These are phyloP conservation scores for Benincasa hispida DNA, from an alignment of 306 rosid species.

Conservation along the genomic window DNA sequence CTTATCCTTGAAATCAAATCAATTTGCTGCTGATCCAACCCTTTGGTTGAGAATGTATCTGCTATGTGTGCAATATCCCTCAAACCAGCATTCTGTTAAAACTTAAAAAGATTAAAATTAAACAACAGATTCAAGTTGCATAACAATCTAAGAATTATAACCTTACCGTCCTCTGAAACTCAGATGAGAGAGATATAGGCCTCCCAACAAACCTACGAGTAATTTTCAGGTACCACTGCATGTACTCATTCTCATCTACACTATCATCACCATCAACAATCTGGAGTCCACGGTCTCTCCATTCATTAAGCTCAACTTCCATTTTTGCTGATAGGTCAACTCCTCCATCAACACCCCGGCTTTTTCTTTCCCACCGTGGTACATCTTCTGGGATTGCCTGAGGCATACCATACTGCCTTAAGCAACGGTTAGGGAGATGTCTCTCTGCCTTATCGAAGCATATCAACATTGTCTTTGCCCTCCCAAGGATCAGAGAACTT, in stretches of 20 bases:
- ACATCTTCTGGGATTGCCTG: conserved; percentile 90
- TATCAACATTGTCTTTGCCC: conserved; percentile 89
- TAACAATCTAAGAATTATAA: conserved; percentile 15
- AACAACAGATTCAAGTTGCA: not conserved
- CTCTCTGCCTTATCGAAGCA: conserved; percentile 99
- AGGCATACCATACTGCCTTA: conserved; percentile 77
- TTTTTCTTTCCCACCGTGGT: conserved; percentile 96
- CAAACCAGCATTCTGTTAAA: conserved; percentile 85
- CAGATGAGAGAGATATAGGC: conserved; percentile 92
- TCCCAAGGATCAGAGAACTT: conserved; percentile 54
- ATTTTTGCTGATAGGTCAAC: conserved; percentile 93
- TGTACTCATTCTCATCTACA: conserved; percentile 71
- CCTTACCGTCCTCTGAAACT: conserved; percentile 97
- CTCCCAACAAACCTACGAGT: conserved; percentile 97
- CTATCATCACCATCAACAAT: conserved; percentile 67
- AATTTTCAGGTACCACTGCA: conserved; percentile 78
- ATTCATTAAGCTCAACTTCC: conserved; percentile 82
- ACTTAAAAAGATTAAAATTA: conserved; percentile 4
- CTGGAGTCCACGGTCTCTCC: conserved; percentile 57
- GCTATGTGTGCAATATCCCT: conserved; percentile 91
- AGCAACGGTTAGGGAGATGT: conserved; percentile 89
- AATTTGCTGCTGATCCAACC: conserved; percentile 73
- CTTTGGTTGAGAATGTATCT: conserved; percentile 74
- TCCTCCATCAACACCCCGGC: conserved; percentile 98
- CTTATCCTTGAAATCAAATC: conserved; percentile 76